A percentile compares a stretch with the other conserved stretches of the same genome.
Conservation (phyloP, 495 filamentous ascomycete genomes). For the Hypomontagnella monticulosa region DNA sequence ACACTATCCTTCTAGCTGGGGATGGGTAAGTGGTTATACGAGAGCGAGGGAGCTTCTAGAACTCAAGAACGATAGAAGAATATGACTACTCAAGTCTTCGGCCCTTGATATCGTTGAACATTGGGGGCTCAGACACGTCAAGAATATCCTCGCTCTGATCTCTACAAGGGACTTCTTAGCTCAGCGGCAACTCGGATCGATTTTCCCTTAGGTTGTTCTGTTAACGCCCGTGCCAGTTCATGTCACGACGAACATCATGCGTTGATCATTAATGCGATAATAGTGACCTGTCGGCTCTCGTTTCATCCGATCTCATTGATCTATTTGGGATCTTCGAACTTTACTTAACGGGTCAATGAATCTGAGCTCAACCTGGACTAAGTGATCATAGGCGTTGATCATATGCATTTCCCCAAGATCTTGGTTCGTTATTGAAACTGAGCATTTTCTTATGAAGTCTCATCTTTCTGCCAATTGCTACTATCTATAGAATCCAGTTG, state of each 20-base stretch:
- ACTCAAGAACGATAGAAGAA: not conserved
- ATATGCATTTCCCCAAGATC: constrained; percentile 3
- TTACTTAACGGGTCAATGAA: not conserved
- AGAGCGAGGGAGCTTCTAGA: no score
- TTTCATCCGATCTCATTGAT: constrained; percentile 35
- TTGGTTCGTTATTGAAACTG: not conserved
- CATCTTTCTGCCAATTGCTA: no score
- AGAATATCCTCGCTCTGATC: constrained; percentile 10
- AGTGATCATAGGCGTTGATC: constrained; percentile 27
- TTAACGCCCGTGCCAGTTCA: not conserved
- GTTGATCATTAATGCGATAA: constrained; percentile 14
- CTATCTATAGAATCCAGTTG: not conserved
- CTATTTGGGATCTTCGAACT: constrained; percentile 18
- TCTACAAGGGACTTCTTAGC: constrained; percentile 10
- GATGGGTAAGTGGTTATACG: no score
- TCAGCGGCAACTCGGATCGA: constrained; percentile 22
- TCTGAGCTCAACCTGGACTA: not conserved
- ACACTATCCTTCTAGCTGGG: not conserved
- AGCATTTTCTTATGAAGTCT: no score
- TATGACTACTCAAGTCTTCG: no score
- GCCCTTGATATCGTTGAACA: not conserved
- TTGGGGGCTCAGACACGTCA: not conserved
- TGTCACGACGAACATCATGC: constrained; percentile 30
- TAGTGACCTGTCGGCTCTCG: constrained; percentile 7
- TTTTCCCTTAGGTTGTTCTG: constrained; percentile 3